Conservation (phyloP, 495 filamentous ascomycete species). For the Mytilinidion resinicola region DNA sequence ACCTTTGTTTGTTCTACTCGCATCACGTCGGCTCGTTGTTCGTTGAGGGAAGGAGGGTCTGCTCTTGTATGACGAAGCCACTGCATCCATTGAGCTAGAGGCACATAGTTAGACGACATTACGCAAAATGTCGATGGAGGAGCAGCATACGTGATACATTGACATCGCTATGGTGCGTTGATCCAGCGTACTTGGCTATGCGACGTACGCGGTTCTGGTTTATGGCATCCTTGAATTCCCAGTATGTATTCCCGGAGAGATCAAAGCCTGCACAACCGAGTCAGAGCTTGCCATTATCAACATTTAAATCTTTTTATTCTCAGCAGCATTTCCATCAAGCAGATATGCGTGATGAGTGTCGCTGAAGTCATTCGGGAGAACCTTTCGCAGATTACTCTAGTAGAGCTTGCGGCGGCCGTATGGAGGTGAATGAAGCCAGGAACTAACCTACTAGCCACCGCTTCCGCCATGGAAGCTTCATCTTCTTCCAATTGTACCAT, state of each 20-base stretch:
- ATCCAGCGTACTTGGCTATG: constrained; percentile 62
- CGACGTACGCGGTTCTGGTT: constrained; percentile 46
- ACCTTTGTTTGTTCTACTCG: constrained; percentile 64
- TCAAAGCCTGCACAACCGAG: constrained; percentile 58
- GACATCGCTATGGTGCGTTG: constrained; percentile 62
- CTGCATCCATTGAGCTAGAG: constrained; percentile 79
- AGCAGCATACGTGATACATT: constrained; percentile 47
- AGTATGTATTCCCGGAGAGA: constrained; percentile 85
- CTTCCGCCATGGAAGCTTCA: constrained; percentile 80
- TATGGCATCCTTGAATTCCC: constrained; percentile 73
- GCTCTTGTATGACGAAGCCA: constrained; percentile 83
- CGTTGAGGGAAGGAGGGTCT: constrained; percentile 62
- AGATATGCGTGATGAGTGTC: not conserved
- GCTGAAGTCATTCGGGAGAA: too few species aligned
- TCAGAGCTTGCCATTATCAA: not conserved
- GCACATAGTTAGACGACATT: not conserved
- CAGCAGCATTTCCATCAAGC: not conserved
- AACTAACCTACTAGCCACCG: constrained; percentile 69
- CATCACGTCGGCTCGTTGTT: constrained; percentile 64
- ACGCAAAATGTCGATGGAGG: not conserved
- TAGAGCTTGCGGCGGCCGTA: too few species aligned
- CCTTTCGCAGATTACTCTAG: too few species aligned
- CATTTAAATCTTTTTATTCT: not conserved
- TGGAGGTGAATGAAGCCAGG: not conserved
- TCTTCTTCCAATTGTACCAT: constrained; percentile 83